Conservation (phyloP, 805 yeast species). For the Metschnikowia cerradonensis region DNA sequence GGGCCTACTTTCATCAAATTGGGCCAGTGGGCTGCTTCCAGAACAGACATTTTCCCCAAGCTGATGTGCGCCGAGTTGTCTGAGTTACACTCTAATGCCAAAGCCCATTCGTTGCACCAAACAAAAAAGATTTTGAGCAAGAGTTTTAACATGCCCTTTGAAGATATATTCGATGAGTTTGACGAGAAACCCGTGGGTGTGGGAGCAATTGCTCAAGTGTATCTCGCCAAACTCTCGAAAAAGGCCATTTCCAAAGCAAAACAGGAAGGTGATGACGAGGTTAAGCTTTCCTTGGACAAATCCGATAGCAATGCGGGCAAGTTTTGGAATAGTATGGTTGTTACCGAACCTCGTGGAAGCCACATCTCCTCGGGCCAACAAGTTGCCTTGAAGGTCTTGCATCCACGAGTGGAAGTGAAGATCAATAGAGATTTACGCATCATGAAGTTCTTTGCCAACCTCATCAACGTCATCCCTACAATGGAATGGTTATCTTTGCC, state of each 20-base stretch:
- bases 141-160: constrained; percentile 59
- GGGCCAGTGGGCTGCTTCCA: constrained; percentile 99
- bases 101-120: constrained; percentile 58
- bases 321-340: constrained; percentile 31
- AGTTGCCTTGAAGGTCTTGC: constrained; percentile 90
- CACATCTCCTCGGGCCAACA: constrained; percentile 42
- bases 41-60: constrained; percentile 86
- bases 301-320: constrained; percentile 10
- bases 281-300: constrained; percentile 14
- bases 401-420: constrained; percentile 73
- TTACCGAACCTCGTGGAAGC: constrained; percentile 29
- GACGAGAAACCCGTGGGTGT: constrained; percentile 78
- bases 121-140: constrained; percentile 57
- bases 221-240: constrained; percentile 60
- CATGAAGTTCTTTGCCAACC: constrained; percentile 74
- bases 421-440: constrained; percentile 79
- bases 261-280: constrained; percentile 21
- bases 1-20: constrained; percentile 90
- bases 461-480: constrained; percentile 74
- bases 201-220: constrained; percentile 98
- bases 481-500: constrained; percentile 98
- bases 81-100: constrained; percentile 76
- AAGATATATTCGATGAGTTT: constrained; percentile 79
- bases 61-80: constrained; percentile 76
- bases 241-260: constrained; percentile 38